Evolutionary conservation across 1,284 basidiomycete species (phyloP), one percentile per base, ranked within the genome.

Genomic region (Ustilago crameri): DNA sequence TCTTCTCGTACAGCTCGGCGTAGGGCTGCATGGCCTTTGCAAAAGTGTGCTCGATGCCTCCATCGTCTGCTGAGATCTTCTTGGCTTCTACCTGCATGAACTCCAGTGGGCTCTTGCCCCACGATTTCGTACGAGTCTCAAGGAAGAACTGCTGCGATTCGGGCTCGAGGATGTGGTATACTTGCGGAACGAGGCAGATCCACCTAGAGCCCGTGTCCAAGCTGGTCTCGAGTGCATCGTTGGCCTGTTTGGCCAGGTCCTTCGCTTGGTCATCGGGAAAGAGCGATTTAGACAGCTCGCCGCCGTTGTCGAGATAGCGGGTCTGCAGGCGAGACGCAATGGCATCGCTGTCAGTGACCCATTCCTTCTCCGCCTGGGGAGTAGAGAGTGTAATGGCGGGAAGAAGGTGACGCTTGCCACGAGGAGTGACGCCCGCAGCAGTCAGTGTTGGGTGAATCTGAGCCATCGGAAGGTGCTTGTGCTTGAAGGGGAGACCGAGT

Each of bases 331-430:
- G 22, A 2, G 37, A 40, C 12, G 67, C 67, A 20, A 70, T 64
- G 32, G 46, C 50, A 9, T 43, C 38, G 43, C 60, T 64, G 17
- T 64, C 56, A 1, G 53, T 60, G 7, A 70, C 38, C 56, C 55
- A 64, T 30, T 59, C 42, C 10, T 49, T 52, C 3, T 35, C 32
- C 5, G 27, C 48, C 14, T 3, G 5, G n/a, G 46, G 9, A 8
- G 47, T n/a, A 8, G 55, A 23, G n/a, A 70, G 20, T 3, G 61
- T 59, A 37, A 70, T 55, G 23, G 61, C 67, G 1, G 67, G 67
- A 1, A 70, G 53, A 1, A 30, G 38, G 40, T 60, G 45, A 22
- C 45, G 44, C 0, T 26, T 9, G 0, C 17, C 9, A 10, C 41
- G 17, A 0, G 34, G 38, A 3, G 32, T 2, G 0, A 64, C 42